Evolutionary conservation across 805 yeast species (phyloP), one percentile per base, ranked within the genome.

Genomic region (Spathaspora arborariae): DNA sequence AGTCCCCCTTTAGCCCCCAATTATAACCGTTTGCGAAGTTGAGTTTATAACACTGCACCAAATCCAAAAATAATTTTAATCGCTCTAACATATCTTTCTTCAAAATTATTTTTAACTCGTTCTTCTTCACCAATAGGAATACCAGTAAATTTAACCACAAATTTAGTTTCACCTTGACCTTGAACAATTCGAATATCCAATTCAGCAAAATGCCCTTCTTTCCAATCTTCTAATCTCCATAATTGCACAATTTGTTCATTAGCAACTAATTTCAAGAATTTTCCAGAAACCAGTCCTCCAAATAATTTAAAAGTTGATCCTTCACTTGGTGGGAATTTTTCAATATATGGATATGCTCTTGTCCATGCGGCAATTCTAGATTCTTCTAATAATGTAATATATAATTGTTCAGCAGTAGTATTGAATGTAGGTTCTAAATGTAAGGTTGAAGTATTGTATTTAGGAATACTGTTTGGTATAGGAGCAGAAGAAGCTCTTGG

Each of bases 121-220:
- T 95, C 94, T 60, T 94, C 98, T 63, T 94, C 95, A 11, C 98
- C 99, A 35, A 92, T 75, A 15, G 99, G 99, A 42, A 94, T 85
- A 13, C 97, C 97, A 15, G 80, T 73, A 80, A 92, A 89, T 39
- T 76, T 72, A 16, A 90, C 89, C 49, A 81, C 81, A 70, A 91
- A 73, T 48, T 78, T 81, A 2, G 99, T 94, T 57, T 90, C 97
- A 39, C 86, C 79, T n/a, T 80, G 77, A 22, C 92, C 94, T 61
- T 88, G 88, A 47, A 80, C 80, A 54, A 94, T 79, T 34, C 69
- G 73, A 54, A 92, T 77, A 19, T 73, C 74, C 56, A 94, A 70
- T 3, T 72, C 74, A 1, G 97, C 94, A 61, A 59, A 84, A 63
- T 88, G 94, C 33, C 86, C 95, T n/a, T 68, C 66, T 60, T 85